phyloP scores from a whole-genome alignment of 768 basidiomycete genomes.

The Calocybe indica region DNA sequence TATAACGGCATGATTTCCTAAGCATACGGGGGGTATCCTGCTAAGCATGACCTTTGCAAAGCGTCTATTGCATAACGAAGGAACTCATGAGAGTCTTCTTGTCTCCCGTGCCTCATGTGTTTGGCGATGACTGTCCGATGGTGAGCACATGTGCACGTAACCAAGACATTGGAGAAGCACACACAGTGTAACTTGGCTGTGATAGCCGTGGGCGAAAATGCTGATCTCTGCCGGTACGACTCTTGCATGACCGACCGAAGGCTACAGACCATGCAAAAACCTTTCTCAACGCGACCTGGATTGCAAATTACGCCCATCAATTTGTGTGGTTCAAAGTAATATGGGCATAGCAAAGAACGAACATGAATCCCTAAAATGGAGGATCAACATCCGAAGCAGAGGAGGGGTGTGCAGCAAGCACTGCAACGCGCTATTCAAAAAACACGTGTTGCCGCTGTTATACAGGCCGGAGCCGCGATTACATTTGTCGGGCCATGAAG shows the following conservation, averaged over 20 bases:
- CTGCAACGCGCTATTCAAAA: slow-evolving; percentile 91
- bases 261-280: slow-evolving; percentile 79
- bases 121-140: slow-evolving; percentile 72
- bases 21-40: slow-evolving; percentile 64
- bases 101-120: slow-evolving; percentile 83
- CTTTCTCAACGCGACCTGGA: slow-evolving; percentile 35
- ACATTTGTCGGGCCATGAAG: slow-evolving; percentile 51
- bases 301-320: not conserved
- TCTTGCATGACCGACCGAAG: slow-evolving; percentile 52
- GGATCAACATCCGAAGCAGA: slow-evolving; percentile 55
- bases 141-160: slow-evolving; percentile 6
- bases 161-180: slow-evolving; percentile 15
- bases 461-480: slow-evolving; percentile 58
- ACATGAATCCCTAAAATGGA: slow-evolving; percentile 58
- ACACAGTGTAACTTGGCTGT: slow-evolving; percentile 65
- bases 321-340: slow-evolving; percentile 2
- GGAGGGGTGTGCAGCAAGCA: slow-evolving; percentile 92
- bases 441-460: slow-evolving; percentile 94
- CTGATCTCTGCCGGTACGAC: slow-evolving; percentile 37
- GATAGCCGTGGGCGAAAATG: slow-evolving; percentile 63
- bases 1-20: not conserved
- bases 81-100: slow-evolving; percentile 98
- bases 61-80: slow-evolving; percentile 91
- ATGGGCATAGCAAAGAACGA: slow-evolving; percentile 19
- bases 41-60: slow-evolving; percentile 79